Percentiles rank a stretch among this genome's conserved stretches.
Conservation (phyloP, 441 rosid genomes). For the Populus hybrid region DNA sequence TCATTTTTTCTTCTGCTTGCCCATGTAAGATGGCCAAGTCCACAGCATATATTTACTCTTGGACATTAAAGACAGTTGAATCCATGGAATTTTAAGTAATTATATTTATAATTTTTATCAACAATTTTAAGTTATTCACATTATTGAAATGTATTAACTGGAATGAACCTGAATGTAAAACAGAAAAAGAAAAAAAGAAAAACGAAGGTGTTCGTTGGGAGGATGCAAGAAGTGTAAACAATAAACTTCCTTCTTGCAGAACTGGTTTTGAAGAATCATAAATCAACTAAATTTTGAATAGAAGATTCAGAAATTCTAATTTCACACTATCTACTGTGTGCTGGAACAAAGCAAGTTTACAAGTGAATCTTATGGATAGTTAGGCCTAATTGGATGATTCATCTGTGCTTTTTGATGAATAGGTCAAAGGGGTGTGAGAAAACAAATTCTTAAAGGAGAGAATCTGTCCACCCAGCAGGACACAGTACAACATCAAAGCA, state of each 20-base stretch:
- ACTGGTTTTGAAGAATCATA: background rate
- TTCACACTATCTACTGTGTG: background rate
- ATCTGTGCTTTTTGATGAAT: no score
- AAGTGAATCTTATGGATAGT: no score
- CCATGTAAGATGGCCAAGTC: background rate
- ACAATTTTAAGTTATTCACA: background rate
- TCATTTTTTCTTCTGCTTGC: constrained; percentile 5
- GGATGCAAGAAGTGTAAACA: background rate
- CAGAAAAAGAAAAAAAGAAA: background rate
- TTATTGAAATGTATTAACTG: background rate
- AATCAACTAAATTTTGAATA: background rate
- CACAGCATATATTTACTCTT: background rate
- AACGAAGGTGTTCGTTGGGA: background rate
- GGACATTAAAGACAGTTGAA: no score
- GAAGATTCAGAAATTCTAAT: background rate
- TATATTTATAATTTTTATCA: no score
- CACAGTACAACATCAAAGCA: no score
- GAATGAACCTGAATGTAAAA: background rate
- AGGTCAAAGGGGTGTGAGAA: no score
- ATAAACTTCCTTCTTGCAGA: background rate
- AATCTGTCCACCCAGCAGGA: no score
- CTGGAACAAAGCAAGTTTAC: no score
- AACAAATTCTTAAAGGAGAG: no score
- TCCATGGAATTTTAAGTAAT: no score
- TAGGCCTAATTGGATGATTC: no score